Evolutionary conservation across 129 eudicot genomes (phyloP), one percentile per base, ranked within the genome.

Genomic region (carrot (Daucus carota)): DNA sequence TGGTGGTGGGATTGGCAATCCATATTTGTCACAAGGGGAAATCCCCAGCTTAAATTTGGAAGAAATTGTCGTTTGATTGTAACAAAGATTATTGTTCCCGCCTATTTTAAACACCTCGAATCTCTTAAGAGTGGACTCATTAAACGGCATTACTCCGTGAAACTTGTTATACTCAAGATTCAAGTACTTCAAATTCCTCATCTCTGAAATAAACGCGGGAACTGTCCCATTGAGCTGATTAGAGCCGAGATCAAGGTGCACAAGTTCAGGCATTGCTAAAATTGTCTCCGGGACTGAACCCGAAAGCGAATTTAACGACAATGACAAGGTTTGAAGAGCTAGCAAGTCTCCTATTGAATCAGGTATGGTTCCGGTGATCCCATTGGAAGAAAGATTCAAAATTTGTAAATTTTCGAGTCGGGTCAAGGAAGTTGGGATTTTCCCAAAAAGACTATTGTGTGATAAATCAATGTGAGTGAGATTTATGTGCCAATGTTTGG

Each of bases 111-210:
- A 91, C 74, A 91, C 96, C 20, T 73, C 80, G 76, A 94, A 65
- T 75, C 70, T 76, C 81, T 91, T 87, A 28, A 94, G 81, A 73
- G 89, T 91, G 1, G 96, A 84, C 10, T 78, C 92, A 74, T 94
- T 89, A 31, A 94, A 91, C 1, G 97, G 98, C 86, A 94, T 76
- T 3, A 94, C 86, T 31, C 98, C 98, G 44, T 86, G 97, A 10
- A 94, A 94, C 43, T 83, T 85, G 67, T 92, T 92, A 72, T 84
- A 87, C 77, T 83, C 95, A 41, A 92, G 98, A 87, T 92, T 92
- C 78, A 92, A 76, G 82, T 80, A 88, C 90, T 88, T 88, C 67
- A 92, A 44, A 8, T 72, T 82, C 85, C 78, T 88, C 90, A 92
- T 78, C 63, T 86, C 89, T 26, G 88, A 73, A 32, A 92, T 79